phyloP scores from a whole-genome alignment of 768 basidiomycete genomes.

The Pluteus cervinus region DNA sequence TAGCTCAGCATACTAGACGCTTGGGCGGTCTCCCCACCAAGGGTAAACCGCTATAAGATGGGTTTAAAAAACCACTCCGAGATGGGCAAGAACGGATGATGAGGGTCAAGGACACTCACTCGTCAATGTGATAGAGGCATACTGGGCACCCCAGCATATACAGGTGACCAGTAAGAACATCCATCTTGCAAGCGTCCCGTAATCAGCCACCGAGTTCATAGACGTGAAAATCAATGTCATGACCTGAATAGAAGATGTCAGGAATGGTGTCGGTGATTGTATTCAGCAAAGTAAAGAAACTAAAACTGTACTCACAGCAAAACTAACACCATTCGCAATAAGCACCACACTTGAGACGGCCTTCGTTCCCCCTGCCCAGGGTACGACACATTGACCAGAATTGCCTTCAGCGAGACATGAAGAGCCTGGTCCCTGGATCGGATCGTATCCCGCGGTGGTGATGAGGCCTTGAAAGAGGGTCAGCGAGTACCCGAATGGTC shows the following conservation, averaged over 20 bases:
- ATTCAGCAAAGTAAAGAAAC: neutral
- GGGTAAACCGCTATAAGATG: too few species aligned
- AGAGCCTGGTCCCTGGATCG: constrained; percentile 59
- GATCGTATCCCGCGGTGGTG: constrained; percentile 66
- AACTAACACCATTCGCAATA: constrained; percentile 68
- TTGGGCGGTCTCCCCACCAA: too few species aligned
- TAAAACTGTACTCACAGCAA: constrained; percentile 63
- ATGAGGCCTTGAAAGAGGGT: constrained; percentile 72
- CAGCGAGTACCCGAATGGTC: constrained; percentile 61
- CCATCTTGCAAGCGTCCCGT: constrained; percentile 76
- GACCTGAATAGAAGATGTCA: constrained; percentile 30
- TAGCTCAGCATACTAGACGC: too few species aligned
- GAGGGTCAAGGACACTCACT: constrained; percentile 30
- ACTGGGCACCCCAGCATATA: constrained; percentile 78
- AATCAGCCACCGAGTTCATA: constrained; percentile 68
- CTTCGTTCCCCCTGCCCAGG: constrained; percentile 70
- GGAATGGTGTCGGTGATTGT: neutral
- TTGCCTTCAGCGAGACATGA: constrained; percentile 48
- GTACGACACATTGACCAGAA: constrained; percentile 71
- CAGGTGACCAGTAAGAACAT: constrained; percentile 60
- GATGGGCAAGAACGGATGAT: neutral
- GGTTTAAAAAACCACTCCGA: constrained; percentile 32
- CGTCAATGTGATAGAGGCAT: constrained; percentile 67
- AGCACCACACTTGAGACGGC: constrained; percentile 69
- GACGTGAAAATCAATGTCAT: constrained; percentile 82